Evolutionary conservation across 2,329 filamentous ascomycete species (phyloP).

Genomic region (Phaeomoniella chlamydospora): DNA sequence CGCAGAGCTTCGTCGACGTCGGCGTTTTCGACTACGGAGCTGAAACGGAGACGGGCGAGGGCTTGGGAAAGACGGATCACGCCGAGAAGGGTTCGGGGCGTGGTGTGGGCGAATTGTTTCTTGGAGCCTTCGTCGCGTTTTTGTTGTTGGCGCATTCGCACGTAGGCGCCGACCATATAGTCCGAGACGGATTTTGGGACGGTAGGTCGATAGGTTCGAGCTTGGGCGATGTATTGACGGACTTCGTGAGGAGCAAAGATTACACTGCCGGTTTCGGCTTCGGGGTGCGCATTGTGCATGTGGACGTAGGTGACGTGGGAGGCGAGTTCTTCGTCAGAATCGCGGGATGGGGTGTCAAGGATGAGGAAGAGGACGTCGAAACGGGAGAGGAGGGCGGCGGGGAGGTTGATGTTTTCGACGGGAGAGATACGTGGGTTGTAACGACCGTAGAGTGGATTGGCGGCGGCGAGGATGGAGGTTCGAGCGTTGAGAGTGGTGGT

Average conservation of each 20-base stretch:
- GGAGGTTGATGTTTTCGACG: slow-evolving; percentile 97
- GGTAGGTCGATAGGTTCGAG: slow-evolving; percentile 73
- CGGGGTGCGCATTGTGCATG: slow-evolving; percentile 89
- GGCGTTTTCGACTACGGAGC: slow-evolving; percentile 68
- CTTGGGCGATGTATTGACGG: slow-evolving; percentile 87
- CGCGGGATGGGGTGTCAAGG: slow-evolving; percentile 81
- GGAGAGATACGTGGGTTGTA: slow-evolving; percentile 97
- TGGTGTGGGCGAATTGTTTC: slow-evolving; percentile 88
- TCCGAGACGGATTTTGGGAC: slow-evolving; percentile 79
- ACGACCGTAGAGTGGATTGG: slow-evolving; percentile 91
- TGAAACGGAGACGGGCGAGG: slow-evolving; percentile 81
- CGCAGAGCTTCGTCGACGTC: slow-evolving; percentile 93
- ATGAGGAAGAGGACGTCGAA: slow-evolving; percentile 96
- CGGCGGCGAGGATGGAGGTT: slow-evolving; percentile 88
- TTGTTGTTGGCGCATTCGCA: slow-evolving; percentile 82
- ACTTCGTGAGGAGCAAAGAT: slow-evolving; percentile 89
- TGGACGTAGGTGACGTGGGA: slow-evolving; percentile 94
- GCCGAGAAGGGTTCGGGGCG: slow-evolving; percentile 82
- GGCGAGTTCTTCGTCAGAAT: slow-evolving; percentile 82
- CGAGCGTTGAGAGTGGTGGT: slow-evolving; percentile 93
- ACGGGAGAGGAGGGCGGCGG: slow-evolving; percentile 89
- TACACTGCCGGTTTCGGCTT: slow-evolving; percentile 50
- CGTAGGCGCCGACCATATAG: slow-evolving; percentile 95
- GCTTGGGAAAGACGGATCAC: slow-evolving; percentile 88
- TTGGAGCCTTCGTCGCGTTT: slow-evolving; percentile 81